These are phyloP conservation scores for Xylariaceae sp. DNA, from an alignment of 2,329 filamentous ascomycete species.

Conservation along the genomic window DNA sequence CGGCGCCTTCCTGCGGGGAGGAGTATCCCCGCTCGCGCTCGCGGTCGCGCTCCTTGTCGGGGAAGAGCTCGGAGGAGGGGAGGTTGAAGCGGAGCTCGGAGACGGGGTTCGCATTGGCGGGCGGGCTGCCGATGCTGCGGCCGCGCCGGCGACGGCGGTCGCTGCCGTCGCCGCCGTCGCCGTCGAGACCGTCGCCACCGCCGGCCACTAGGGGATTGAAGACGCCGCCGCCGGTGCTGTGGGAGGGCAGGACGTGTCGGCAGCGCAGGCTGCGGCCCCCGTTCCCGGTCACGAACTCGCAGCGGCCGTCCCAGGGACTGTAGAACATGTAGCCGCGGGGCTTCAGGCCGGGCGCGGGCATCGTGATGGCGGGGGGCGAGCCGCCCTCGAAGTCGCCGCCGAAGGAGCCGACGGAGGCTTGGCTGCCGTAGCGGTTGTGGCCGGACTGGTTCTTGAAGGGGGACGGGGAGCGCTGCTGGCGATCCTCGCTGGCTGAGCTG, in stretches of 20 bases:
- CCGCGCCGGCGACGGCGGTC: not conserved
- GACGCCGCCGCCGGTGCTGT: slow-evolving; percentile 19
- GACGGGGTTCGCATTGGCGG: slow-evolving; percentile 35
- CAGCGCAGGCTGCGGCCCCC: slow-evolving; percentile 72
- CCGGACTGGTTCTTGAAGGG: slow-evolving; percentile 21
- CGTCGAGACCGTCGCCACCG: not conserved
- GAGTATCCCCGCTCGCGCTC: slow-evolving; percentile 3
- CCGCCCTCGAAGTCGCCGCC: slow-evolving; percentile 25
- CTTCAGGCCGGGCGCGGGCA: slow-evolving; percentile 43
- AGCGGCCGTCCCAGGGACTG: slow-evolving; percentile 83
- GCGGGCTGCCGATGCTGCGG: not conserved
- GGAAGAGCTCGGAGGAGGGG: slow-evolving; percentile 53
- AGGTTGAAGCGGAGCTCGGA: slow-evolving; percentile 91
- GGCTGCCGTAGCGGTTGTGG: slow-evolving; percentile 28
- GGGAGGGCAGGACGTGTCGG: slow-evolving; percentile 61
- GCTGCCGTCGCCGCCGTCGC: not conserved
- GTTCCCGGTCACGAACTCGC: slow-evolving; percentile 77
- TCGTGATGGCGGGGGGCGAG: slow-evolving; percentile 31
- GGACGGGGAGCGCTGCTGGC: slow-evolving; percentile 4
- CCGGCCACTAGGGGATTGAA: slow-evolving; percentile 40
- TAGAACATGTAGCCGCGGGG: slow-evolving; percentile 70
- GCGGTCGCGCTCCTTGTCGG: slow-evolving; percentile 16
- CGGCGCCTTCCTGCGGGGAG: slow-evolving; percentile 34
- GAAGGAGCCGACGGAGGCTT: slow-evolving; percentile 31
- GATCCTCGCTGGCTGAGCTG: slow-evolving; percentile 26